Conservation (phyloP, 2,329 filamentous ascomycete species). For the Chrysoporthe deuterocubensis region DNA sequence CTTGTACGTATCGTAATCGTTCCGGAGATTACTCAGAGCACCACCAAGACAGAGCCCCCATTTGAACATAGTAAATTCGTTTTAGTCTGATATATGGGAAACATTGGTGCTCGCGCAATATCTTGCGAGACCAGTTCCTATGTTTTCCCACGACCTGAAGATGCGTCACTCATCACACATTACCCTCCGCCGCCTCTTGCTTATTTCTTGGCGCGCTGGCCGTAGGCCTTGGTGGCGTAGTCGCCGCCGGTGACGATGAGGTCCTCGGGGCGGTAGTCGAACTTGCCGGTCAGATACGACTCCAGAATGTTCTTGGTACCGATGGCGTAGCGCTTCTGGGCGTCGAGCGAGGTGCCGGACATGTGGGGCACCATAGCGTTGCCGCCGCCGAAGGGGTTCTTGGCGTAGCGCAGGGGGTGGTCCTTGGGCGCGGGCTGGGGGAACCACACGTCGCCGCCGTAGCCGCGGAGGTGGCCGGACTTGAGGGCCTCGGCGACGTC, state of each 20-base stretch:
- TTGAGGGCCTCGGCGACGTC: conserved; percentile 94
- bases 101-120: background rate
- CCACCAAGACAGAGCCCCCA: too few relatives aligned
- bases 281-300: conserved; percentile 84
- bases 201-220: conserved; percentile 65
- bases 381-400: conserved; percentile 94
- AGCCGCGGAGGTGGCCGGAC: conserved; percentile 86
- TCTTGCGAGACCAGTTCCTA: background rate
- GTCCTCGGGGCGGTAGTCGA: conserved; percentile 89
- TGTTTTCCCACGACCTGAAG: too few relatives aligned
- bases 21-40: too few relatives aligned
- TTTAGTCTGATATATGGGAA: background rate
- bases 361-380: conserved; percentile 99
- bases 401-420: conserved; percentile 88
- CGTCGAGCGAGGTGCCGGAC: conserved; percentile 98
- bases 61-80: background rate
- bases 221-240: conserved; percentile 94
- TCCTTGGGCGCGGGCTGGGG: conserved; percentile 94
- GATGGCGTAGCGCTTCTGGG: conserved; percentile 87
- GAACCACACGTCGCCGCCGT: conserved; percentile 94
- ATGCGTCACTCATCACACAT: conserved; percentile 11
- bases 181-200: background rate
- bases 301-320: conserved; percentile 89
- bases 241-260: conserved; percentile 88
- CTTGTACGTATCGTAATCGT: too few relatives aligned